A percentile compares a stretch with the other conserved stretches of the same genome.
These are phyloP conservation scores for Sporothrix brasiliensis DNA, from an alignment of 2,329 filamentous ascomycete species.

Conservation along the genomic window DNA sequence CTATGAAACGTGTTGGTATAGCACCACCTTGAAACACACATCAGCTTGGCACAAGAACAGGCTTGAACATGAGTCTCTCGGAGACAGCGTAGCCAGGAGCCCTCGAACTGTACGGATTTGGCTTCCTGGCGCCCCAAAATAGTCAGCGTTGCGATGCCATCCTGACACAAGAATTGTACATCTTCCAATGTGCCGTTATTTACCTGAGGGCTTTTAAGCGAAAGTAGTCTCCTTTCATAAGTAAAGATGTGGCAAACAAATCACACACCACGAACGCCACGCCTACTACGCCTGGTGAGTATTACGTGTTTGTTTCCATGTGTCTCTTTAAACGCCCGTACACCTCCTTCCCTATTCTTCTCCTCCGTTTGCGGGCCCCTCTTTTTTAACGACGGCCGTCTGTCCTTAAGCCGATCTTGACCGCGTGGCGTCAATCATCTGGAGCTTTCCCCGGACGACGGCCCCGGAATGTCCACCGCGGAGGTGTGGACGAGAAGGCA, in stretches of 20 bases:
- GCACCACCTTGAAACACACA: neutral
- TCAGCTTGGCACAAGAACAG: neutral
- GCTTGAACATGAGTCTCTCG: neutral
- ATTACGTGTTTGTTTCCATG: neutral
- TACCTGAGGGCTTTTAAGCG: neutral
- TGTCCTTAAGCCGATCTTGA: slow-evolving; percentile 25
- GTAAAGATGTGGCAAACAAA: slow-evolving; percentile 6
- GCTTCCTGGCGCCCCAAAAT: neutral
- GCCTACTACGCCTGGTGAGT: neutral
- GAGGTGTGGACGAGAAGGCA: neutral
- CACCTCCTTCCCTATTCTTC: neutral
- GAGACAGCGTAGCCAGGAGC: neutral
- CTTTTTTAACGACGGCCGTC: neutral
- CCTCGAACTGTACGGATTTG: too few relatives aligned
- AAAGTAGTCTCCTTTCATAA: neutral
- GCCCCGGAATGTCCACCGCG: slow-evolving; percentile 17
- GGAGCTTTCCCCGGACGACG: slow-evolving; percentile 23
- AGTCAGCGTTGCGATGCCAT: neutral
- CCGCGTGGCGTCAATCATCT: slow-evolving; percentile 1
- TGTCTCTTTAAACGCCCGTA: neutral
- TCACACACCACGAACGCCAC: neutral
- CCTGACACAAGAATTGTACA: neutral
- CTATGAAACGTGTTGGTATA: neutral
- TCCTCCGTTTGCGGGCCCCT: slow-evolving; percentile 14
- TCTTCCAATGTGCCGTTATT: neutral